Evolutionary conservation across 2,329 filamentous ascomycete genomes (phyloP).

Genomic region (Curvularia spicifera): DNA sequence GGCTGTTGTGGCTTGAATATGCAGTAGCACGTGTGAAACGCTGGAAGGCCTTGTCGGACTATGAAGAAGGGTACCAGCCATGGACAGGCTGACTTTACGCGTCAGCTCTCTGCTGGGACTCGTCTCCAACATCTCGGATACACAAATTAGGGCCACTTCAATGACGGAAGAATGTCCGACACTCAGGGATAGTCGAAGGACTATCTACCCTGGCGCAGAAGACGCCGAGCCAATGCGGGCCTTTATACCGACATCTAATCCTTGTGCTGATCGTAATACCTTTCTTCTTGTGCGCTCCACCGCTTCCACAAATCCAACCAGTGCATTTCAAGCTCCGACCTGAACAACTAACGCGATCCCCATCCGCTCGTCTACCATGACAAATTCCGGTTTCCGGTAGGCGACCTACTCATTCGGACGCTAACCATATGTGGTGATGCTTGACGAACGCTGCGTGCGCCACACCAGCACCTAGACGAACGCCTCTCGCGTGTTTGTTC

Average conservation of each 20-base stretch:
- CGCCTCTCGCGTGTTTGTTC: conserved; percentile 34
- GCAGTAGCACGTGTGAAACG: conserved; percentile 24
- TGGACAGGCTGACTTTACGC: conserved; percentile 29
- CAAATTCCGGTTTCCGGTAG: conserved; percentile 37
- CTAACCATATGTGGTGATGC: conserved; percentile 33
- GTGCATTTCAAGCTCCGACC: conserved; percentile 28
- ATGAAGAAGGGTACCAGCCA: conserved; percentile 15
- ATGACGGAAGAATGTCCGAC: conserved; percentile 18
- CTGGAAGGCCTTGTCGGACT: conserved; percentile 21
- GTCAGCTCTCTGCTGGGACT: conserved; percentile 28
- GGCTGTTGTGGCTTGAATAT: conserved; percentile 25
- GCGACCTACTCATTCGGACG: conserved; percentile 28
- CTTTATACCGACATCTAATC: conserved; percentile 22
- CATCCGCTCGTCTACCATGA: conserved; percentile 9
- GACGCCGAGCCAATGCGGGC: conserved; percentile 11
- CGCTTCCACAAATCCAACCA: conserved; percentile 20
- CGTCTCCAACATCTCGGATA: conserved; percentile 36
- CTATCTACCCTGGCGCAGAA: conserved; percentile 9
- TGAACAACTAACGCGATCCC: conserved; percentile 16
- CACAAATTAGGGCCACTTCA: conserved; percentile 11
- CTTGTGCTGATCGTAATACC: conserved; percentile 25
- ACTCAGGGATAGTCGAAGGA: conserved; percentile 17
- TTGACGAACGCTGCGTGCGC: conserved; percentile 42
- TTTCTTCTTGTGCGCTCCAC: conserved; percentile 20
- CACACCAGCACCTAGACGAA: conserved; percentile 30